Base-by-base conservation (phyloP, 176 grass and related monocot species). In the Elaeis guineensis region DNA sequence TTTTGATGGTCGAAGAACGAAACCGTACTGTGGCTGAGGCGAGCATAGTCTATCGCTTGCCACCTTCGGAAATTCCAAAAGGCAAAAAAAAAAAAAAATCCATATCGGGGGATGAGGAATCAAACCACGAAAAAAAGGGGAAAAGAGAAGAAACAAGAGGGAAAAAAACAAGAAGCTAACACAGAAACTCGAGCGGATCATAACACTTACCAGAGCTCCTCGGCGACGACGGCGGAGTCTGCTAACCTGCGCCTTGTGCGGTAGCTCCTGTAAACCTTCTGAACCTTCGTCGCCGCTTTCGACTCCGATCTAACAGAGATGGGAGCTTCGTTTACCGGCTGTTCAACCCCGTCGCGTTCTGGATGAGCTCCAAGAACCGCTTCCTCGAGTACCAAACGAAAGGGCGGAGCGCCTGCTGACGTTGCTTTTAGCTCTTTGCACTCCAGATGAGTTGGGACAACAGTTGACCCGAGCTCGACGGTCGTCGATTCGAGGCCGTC, bases 211-310 rank as follows among this genome's bases (percentile, higher is more conserved):
- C 93, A 97, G 59, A 97, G 93, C 81, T 91, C 92, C 79, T 97
- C 93, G 61, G 83, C 87, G 78, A 97, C 81, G 81, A 97, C 84
- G 61, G 81, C 93, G 59, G 93, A 83, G 75, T 97, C 93, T 30
- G 93, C 93, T 50, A 97, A 72, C 84, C 77, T 80, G 66, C 87
- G 84, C 5, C 93, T 72, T 25, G 93, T 97, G 18, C 93, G 93
- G 75, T 97, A 97, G 78, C 93, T 85, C 59, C 93, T 79, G 65
- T 97, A 97, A 20, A 83, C 73, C 87, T 91, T 97, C 78, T 97
- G 93, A 49, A 97, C 21, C 81, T 82, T 51, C 22, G 63, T 61
- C 62, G 54, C 1, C 16, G 58, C 19, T 4, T 71, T 62, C 18
- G 51, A 61, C 58, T 61, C 58, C 25, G 26, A 19, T 35, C 17